Base-by-base conservation (phyloP, 441 rosid species). In the Populus hybrid region DNA sequence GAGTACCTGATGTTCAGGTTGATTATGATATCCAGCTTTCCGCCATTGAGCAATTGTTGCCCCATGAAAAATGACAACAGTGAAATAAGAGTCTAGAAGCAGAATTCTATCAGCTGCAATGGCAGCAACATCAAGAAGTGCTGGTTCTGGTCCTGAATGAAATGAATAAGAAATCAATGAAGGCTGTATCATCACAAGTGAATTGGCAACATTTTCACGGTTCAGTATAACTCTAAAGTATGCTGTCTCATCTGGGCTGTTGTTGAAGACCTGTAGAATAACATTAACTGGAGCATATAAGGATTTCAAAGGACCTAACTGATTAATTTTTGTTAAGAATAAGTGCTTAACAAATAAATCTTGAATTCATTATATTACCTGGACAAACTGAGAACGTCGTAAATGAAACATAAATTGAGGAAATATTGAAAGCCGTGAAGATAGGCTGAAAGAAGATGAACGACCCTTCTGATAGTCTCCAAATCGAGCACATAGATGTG, bases 381-480 rank as follows among this genome's bases (percentile, higher is more conserved):
- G 98, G 76, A 96, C 92, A 89, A 96, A 96, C 80, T 96, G 99
- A 34, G 98, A 96, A 77, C 99, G 97, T 40, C 98, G 95, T 70
- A 96, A 83, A 88, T 96, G 86, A 84, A 94, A 96, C 69, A 90
- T 89, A 77, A 93, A 96, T 84, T 91, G 95, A 61, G 98, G 98
- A 78, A 96, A 88, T 80, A 93, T 88, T 75, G 95, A 91, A 77
- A 93, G 81, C 75, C 97, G 94, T 10, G 95, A 86, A 78, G 98
- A 86, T 79, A 93, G 85, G 83, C 82, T 91, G 87, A 94, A 96
- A 73, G 98, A 89, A 80, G 95, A 84, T 72, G 97, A 89, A 75
- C 84, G 88, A 66, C 89, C 94, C 82, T 94, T 94, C 77, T 90
- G 95, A 82, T 90, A 94, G 50, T 93, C 97, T 81, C 98, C 99